These are phyloP conservation scores for Cokeromyces recurvatus DNA, from an alignment of 371 early-diverging fungal species.

Conservation along the genomic window DNA sequence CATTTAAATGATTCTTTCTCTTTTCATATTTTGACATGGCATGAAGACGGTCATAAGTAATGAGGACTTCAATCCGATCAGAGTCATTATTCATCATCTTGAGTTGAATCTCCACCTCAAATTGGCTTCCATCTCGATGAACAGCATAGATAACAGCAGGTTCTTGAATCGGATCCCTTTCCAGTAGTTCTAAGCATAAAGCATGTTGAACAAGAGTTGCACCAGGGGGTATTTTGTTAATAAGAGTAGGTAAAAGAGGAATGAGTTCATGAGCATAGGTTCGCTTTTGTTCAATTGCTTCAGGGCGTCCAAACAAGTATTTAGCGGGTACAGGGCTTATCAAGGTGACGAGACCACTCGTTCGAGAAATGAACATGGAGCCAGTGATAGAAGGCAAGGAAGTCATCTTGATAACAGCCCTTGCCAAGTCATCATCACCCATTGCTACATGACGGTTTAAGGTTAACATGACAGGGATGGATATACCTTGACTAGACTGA, in stretches of 20 bases:
- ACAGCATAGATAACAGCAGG: no score
- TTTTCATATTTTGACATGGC: constrained; percentile 11
- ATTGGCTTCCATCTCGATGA: constrained; percentile 59
- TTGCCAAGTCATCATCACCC: constrained; percentile 6
- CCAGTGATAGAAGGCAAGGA: constrained; percentile 65
- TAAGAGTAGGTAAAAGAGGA: constrained; percentile 46
- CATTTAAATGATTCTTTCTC: neutral
- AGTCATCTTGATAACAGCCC: constrained; percentile 42
- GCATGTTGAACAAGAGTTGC: constrained; percentile 27
- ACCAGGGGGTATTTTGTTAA: constrained; percentile 21
- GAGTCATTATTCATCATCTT: constrained; percentile 44
- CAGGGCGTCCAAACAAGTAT: constrained; percentile 59
- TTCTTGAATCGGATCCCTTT: constrained; percentile 21
- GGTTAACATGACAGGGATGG: constrained; percentile 58
- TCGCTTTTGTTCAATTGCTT: no score
- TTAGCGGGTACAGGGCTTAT: constrained; percentile 62
- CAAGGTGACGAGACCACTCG: constrained; percentile 46
- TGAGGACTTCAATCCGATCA: constrained; percentile 61
- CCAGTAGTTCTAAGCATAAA: constrained; percentile 19
- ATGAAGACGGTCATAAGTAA: constrained; percentile 55
- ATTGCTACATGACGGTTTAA: constrained; percentile 22
- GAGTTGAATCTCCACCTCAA: constrained; percentile 59
- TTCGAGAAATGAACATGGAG: constrained; percentile 44
- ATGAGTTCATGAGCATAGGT: constrained; percentile 49
- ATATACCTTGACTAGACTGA: constrained; percentile 49